These are phyloP conservation scores for Camellia oleifera DNA, from an alignment of 179 eudicot species.

Conservation along the genomic window DNA sequence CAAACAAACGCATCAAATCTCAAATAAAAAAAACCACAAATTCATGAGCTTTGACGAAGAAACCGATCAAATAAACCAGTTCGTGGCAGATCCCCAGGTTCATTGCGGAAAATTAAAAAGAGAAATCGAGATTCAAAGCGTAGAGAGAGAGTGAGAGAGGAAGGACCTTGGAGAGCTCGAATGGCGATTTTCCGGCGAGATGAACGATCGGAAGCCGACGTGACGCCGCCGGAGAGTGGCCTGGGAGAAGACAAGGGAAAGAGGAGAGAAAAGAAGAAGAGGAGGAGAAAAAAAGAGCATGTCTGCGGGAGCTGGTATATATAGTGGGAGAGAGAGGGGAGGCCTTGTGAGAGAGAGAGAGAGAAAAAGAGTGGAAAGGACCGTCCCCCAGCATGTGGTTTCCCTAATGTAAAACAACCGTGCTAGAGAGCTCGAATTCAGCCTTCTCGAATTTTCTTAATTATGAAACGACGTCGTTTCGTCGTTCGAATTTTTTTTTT, in stretches of 20 bases:
- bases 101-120: neutral
- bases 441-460: too few relatives aligned
- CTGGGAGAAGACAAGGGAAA: conserved; percentile 13
- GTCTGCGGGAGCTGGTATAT: conserved; percentile 29
- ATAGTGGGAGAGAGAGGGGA: conserved; percentile 29
- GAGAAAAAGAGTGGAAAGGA: conserved; percentile 20
- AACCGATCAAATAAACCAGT: neutral
- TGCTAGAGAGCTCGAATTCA: too few relatives aligned
- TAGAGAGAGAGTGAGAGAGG: neutral
- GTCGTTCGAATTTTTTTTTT: too few relatives aligned
- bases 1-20: neutral
- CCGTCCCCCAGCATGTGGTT: neutral
- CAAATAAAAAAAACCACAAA: neutral
- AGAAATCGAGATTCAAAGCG: neutral
- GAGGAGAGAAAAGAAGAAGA: conserved; percentile 23
- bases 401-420: too few relatives aligned
- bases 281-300: conserved; percentile 46
- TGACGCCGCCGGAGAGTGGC: conserved; percentile 26
- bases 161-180: conserved; percentile 10
- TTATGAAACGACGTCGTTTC: too few relatives aligned
- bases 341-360: conserved; percentile 15
- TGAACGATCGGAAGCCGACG: conserved; percentile 15
- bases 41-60: conserved; percentile 1
- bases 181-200: conserved; percentile 17
- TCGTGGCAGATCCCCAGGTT: conserved; percentile 33